Base-by-base conservation (phyloP, 345 rosid genomes). In the Alliaria petiolata region DNA sequence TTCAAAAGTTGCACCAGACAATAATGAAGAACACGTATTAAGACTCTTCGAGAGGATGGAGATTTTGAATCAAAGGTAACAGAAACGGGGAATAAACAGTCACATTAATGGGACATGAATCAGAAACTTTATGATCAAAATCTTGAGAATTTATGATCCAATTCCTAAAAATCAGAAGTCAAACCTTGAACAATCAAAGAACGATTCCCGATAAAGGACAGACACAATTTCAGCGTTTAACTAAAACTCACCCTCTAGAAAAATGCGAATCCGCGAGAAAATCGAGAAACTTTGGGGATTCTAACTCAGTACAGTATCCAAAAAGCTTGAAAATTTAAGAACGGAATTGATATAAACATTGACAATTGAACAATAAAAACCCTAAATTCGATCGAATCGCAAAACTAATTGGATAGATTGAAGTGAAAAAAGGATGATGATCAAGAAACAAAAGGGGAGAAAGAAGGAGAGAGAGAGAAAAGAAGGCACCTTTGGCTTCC, bases 1-100 rank as follows among this genome's bases (percentile, higher is more conserved):
- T 85, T 79, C 79, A 77, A 82, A n/a, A 35, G 7, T 20, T 16
- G 8, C 38, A 40, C 4, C 33, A 49, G 57, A 49, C 56, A 62
- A 78, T 5, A 34, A 28, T 31, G 19, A 33, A 55, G 45, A 59
- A 19, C 38, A 61, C 45, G 22, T 7, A 45, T 71, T 15, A 22
- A 75, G 28, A 43, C 33, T 12, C 43, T 50, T 20, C 45, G 51
- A 20, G 1, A 13, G 40, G 34, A 33, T 62, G 5, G 12, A 46
- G 22, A 54, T 25, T 65, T 45, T 46, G 19, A 12, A 44, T 56
- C 3, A 28, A 38, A 49, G 30, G 16, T 38, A 7, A 49, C 39
- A 69, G 3, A 69, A 54, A 64, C 50, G 36, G 50, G 17, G 4
- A 46, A 38, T 3, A 16, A 50, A 47, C 38, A 46, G 30, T 33